These are phyloP conservation scores for Stephanodiscus minutulus DNA, from an alignment of 108 stramenopile species.

Conservation along the genomic window DNA sequence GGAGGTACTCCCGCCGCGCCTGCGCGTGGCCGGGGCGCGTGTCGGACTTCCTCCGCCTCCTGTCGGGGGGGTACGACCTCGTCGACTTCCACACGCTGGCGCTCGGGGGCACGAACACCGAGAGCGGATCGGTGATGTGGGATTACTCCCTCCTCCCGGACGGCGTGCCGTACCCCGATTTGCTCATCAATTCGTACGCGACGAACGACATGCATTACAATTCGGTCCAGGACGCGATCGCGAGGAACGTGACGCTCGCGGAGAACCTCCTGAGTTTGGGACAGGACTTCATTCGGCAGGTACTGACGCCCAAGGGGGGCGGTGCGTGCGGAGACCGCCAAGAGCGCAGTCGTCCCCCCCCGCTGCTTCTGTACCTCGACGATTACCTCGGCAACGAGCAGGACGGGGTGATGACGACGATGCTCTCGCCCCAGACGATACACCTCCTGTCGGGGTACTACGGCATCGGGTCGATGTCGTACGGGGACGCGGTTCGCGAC, in stretches of 20 bases:
- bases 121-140: conserved; percentile 65
- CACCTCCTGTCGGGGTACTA: conserved; percentile 73
- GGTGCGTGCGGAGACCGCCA: conserved; percentile 1
- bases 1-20: conserved; percentile 49
- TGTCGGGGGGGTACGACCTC: conserved; percentile 35
- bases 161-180: conserved; percentile 68
- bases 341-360: conserved; percentile 51
- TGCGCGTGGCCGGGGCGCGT: conserved; percentile 74
- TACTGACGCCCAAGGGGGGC: conserved; percentile 47
- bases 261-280: conserved; percentile 66
- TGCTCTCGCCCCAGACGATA: conserved; percentile 57
- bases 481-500: conserved; percentile 75
- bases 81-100: conserved; percentile 64
- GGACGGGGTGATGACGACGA: conserved; percentile 58
- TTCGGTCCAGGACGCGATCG: conserved; percentile 44
- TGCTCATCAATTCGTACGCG: conserved; percentile 79
- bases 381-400: conserved; percentile 87
- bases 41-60: conserved; percentile 20
- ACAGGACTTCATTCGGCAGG: conserved; percentile 62
- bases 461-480: conserved; percentile 68
- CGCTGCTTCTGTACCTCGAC: conserved; percentile 71
- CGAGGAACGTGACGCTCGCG: conserved; percentile 58
- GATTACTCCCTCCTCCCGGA: conserved; percentile 72
- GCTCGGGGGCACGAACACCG: conserved; percentile 82
- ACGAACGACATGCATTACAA: conserved; percentile 86